Evolutionary conservation across 306 rosid genomes (phyloP), one percentile per base, ranked within the genome.

Genomic region (Hippophae gyantsensis): DNA sequence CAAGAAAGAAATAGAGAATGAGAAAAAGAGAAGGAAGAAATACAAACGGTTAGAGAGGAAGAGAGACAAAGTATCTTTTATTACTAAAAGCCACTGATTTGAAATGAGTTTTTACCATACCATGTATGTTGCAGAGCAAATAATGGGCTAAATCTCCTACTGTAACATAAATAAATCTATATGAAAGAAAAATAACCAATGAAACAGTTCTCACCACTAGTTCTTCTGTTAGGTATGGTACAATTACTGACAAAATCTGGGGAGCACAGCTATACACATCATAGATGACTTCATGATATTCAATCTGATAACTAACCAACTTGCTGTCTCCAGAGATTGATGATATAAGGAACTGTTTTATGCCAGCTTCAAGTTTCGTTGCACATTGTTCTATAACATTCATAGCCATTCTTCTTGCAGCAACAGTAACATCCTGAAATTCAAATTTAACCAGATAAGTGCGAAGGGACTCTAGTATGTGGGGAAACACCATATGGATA

Each of bases 401-500:
- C 97, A 93, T 93, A n/a, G 94, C 90, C 73, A 93, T 90, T 86
- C 69, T 89, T 86, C 94, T 93, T 52, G 95, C 90, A 78, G 97
- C 95, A 81, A 63, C 62, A 77, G 82, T 76, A 71, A 84, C 61
- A 67, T 74, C 96, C 99, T 93, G 87, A 67, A 75, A 82, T 67
- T 52, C 58, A 74, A 56, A 67, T 67, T 61, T 62, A 25, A 60
- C 42, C 5, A 73, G 42, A 32, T 32, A 6, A 43, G 12, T 42
- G 9, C 2, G 57, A 11, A 54, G 18, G 53, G 7, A 7, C 58
- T 38, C 10, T 11, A 12, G 13, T 27, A 42, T 13, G 6, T n/a
- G 10, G 1, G 50, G 13, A 9, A 9, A 49, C 2, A 13, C 44
- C 45, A 58, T 32, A 58, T 63, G 57, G 42, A 0, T 10, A 70